A percentile compares a stretch with the other conserved stretches of the same genome.
Evolutionary conservation across 305 asterid genomes (phyloP).

Genomic region (Ajuga reptans): DNA sequence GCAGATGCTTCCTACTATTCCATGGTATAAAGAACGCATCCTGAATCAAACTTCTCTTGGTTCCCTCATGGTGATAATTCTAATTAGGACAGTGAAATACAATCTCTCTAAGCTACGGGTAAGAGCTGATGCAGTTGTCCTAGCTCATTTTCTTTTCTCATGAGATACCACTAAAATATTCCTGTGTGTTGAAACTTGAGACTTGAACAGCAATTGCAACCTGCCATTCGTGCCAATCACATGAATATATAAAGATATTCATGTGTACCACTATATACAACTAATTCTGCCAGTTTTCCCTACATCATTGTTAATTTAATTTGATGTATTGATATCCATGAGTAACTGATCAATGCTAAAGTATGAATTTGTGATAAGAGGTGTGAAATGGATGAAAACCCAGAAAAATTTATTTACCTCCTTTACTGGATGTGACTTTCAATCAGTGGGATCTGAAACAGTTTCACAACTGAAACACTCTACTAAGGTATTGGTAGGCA

Average conservation of each 20-base stretch:
- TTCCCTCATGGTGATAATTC: constrained; percentile 84
- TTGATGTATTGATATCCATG: no score
- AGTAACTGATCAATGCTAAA: no score
- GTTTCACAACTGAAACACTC: background rate
- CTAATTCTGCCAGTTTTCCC: background rate
- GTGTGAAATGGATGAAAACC: no score
- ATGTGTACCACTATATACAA: background rate
- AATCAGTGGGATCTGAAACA: background rate
- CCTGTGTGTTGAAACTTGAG: background rate
- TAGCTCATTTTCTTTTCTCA: background rate
- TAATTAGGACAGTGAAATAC: constrained; percentile 84
- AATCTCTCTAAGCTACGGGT: constrained; percentile 89
- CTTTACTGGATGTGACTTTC: background rate
- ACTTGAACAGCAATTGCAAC: background rate
- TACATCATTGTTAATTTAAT: background rate
- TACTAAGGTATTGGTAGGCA: background rate
- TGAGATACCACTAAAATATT: background rate
- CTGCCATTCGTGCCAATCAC: background rate
- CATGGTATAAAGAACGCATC: constrained; percentile 91
- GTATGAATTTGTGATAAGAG: no score
- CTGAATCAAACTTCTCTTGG: constrained; percentile 91
- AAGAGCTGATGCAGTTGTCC: constrained; percentile 23
- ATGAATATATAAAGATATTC: background rate
- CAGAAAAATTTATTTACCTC: no score
- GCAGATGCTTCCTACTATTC: constrained; percentile 78